Base-by-base conservation (phyloP, 257 asterid species). In the Jaltomata sinuosa region DNA sequence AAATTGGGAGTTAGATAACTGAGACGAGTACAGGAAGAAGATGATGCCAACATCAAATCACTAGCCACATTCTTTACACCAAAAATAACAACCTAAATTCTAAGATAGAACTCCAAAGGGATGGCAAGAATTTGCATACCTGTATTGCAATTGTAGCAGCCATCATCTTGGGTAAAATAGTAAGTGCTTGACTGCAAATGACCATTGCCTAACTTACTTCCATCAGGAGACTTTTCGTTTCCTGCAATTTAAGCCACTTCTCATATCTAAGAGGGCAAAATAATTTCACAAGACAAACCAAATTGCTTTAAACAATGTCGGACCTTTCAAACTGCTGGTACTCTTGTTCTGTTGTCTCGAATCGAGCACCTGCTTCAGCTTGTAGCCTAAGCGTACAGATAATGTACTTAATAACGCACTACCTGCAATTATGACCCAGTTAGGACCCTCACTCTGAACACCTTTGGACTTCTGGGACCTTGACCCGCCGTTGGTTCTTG, bases 361-460 rank as follows among this genome's bases (percentile, higher is more conserved):
- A 85, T 95, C 97, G 77, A 89, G 89, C 83, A 88, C 90, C 89
- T 92, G 97, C 91, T 93, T 93, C 89, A 95, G 89, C 91, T 92
- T 95, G 87, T 87, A 95, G 61, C 97, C 98, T 40, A 95, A 89
- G 87, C 93, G 97, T 86, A 95, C 79, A 16, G 97, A 92, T 86
- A 95, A 82, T 34, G 95, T 92, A 88, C 97, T 93, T 81, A 95
- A 85, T 84, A 95, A 86, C 68, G 97, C 97, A 87, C 96, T 91
- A 54, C 97, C 97, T 19, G 96, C 97, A 86, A 94, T 91, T 83
- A 94, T 86, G 85, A 94, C 82, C 98, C 98, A 94, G 78, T 94
- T 93, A 6, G 96, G 92, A 57, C 97, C 94, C 86, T 93, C 94
- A 34, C 89, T 89, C 80, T 87, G 93, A 47, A 85, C 82, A 84